Percentiles rank a stretch among this genome's conserved stretches.
These are phyloP conservation scores for Blastobotrys apis DNA, from an alignment of 1,139 yeast genomes.

Conservation along the genomic window DNA sequence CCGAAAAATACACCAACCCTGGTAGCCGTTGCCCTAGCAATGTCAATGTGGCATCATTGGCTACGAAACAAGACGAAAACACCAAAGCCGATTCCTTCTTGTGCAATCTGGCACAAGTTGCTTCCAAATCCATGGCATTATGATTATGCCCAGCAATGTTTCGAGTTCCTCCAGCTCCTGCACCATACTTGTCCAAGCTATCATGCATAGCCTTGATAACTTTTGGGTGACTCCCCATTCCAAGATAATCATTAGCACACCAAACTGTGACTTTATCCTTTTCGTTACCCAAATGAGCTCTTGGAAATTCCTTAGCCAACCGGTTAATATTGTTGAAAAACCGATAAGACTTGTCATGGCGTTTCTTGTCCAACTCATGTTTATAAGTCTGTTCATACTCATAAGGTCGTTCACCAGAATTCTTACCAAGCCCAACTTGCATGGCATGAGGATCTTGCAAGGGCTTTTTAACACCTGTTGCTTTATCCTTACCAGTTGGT, in stretches of 20 bases:
- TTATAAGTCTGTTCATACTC: conserved; percentile 64
- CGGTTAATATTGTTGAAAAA: conserved; percentile 96
- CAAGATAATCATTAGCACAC: conserved; percentile 97
- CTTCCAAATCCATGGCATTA: conserved; percentile 81
- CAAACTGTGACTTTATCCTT: conserved; percentile 90
- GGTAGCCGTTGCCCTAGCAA: conserved; percentile 87
- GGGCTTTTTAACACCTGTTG: conserved; percentile 10
- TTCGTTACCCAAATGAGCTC: conserved; percentile 71
- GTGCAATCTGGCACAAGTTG: conserved; percentile 84
- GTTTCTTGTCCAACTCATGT: conserved; percentile 63
- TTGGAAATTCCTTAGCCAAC: conserved; percentile 87
- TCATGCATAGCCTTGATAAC: conserved; percentile 74
- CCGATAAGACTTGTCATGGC: conserved; percentile 87
- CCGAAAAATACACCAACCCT: conserved; percentile 87
- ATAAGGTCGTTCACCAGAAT: conserved; percentile 35
- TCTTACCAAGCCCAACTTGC: not conserved
- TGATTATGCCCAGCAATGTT: conserved; percentile 96
- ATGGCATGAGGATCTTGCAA: conserved; percentile 12
- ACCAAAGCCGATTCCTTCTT: conserved; percentile 94
- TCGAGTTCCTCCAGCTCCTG: conserved; percentile 99
- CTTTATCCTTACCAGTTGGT: conserved; percentile 22
- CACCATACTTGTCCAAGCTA: conserved; percentile 85
- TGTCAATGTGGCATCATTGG: conserved; percentile 94
- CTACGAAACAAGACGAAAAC: conserved; percentile 92
- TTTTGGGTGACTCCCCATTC: conserved; percentile 79